Evolutionary conservation across 129 eudicot species (phyloP), one percentile per base, ranked within the genome.

Genomic region (Chrysanthemum makinoi): DNA sequence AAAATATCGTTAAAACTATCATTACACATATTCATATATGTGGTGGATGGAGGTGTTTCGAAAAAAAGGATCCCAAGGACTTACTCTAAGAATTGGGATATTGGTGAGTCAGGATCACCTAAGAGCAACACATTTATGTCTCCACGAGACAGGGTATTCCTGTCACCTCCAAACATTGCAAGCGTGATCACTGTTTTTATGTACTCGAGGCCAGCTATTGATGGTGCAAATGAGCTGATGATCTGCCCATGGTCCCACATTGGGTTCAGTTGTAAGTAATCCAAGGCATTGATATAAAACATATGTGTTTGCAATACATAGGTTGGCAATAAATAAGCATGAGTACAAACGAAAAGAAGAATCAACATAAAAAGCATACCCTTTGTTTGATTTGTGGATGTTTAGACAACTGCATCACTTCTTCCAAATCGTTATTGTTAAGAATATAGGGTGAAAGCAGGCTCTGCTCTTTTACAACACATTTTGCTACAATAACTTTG

Each of bases 71-170:
- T 30, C 35, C 35, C 3, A 50, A 50, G 54, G 16, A 9, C 95
- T 83, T 87, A 90, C 97, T 90, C 87, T 14, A 90, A 89, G 61
- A 90, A 85, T 73, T 90, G 97, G 16, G 97, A 90, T 76, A 87
- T 90, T 66, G 97, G 95, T 0, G 97, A 87, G 47, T 95, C 97
- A 39, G 97, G 97, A 80, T 90, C 97, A 74, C 97, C 97, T 44
- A 90, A 72, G 49, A 90, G 80, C 61, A 90, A 90, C 30, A 90
- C 87, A 73, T 90, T 90, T 26, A 90, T 90, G 70, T 90, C 97
- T 44, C 97, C 96, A 44, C 95, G 73, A 54, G 95, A 94, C 70
- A 84, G 77, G 24, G 83, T 89, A 75, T 83, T 85, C 62, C 87
- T 90, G 78, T 87, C 95, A 59, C 95, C 96, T 46, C 96, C 97